phyloP scores from a whole-genome alignment of 2,329 filamentous ascomycete species.

The Monilinia aucupariae region DNA sequence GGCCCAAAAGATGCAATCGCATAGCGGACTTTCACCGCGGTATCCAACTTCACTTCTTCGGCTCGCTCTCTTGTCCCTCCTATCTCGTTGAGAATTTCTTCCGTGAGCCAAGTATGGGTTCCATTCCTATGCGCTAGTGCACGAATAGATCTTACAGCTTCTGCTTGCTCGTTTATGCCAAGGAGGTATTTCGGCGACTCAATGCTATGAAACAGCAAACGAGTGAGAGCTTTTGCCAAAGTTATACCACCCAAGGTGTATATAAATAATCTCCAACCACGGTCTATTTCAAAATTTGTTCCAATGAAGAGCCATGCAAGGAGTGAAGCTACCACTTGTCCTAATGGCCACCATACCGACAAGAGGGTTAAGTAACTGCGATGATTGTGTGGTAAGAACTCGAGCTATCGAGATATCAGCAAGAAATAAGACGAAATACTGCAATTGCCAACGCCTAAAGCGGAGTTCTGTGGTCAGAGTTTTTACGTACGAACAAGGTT shows the following conservation, averaged over 20 bases:
- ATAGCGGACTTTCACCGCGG: slow-evolving; percentile 23
- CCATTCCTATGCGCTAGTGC: slow-evolving; percentile 69
- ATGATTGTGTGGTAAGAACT: slow-evolving; percentile 73
- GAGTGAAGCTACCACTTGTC: slow-evolving; percentile 66
- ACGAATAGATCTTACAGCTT: slow-evolving; percentile 75
- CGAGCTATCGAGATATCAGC: slow-evolving; percentile 41
- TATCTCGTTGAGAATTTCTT: slow-evolving; percentile 58
- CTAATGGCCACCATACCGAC: slow-evolving; percentile 84
- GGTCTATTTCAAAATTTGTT: slow-evolving; percentile 42
- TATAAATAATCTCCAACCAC: slow-evolving; percentile 74
- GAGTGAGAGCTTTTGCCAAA: slow-evolving; percentile 69
- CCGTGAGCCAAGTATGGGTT: slow-evolving; percentile 68
- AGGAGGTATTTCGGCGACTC: slow-evolving; percentile 84
- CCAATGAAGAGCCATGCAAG: slow-evolving; percentile 73
- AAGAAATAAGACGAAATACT: neutral
- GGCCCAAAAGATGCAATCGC: slow-evolving; percentile 55
- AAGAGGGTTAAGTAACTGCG: slow-evolving; percentile 69
- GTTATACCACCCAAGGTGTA: slow-evolving; percentile 67
- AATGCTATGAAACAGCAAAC: slow-evolving; percentile 74
- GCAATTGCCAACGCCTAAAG: neutral
- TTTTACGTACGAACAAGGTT: slow-evolving; percentile 10
- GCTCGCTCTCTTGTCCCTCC: slow-evolving; percentile 37
- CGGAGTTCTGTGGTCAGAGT: neutral
- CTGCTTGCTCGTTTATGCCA: slow-evolving; percentile 66
- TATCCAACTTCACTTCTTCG: slow-evolving; percentile 18